A percentile compares a stretch with the other conserved stretches of the same genome.
phyloP scores from a whole-genome alignment of 2,329 filamentous ascomycete genomes.

The Paraphaeosphaeria minitans region DNA sequence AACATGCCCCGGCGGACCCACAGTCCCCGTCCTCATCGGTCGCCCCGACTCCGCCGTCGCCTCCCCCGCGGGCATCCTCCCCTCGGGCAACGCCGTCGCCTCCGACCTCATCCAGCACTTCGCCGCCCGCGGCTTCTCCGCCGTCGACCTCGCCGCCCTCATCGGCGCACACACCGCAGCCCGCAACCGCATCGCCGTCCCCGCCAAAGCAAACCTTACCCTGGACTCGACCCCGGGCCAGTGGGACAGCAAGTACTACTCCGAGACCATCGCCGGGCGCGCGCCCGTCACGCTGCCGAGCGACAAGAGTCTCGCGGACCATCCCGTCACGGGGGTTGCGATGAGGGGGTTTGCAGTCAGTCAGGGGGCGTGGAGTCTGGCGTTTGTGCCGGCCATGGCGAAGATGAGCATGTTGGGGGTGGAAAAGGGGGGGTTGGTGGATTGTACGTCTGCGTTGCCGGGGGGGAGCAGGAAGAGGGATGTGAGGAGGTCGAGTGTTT shows the following conservation, averaged over 20 bases:
- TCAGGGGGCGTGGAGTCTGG: conserved; percentile 35
- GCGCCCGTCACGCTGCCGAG: conserved; percentile 37
- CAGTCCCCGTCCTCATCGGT: conserved; percentile 39
- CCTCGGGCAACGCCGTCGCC: conserved; percentile 20
- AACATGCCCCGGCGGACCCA: conserved; percentile 43
- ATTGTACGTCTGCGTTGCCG: conserved; percentile 42
- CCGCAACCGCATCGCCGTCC: conserved; percentile 34
- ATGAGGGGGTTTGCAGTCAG: conserved; percentile 34
- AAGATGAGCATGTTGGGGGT: conserved; percentile 47
- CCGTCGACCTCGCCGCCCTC: conserved; percentile 46
- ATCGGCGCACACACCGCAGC: conserved; percentile 46
- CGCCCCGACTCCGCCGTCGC: conserved; percentile 37
- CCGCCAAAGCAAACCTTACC: conserved; percentile 28
- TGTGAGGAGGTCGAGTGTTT: conserved; percentile 25
- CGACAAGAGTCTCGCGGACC: conserved; percentile 35
- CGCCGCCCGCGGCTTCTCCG: conserved; percentile 43
- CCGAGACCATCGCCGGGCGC: conserved; percentile 34
- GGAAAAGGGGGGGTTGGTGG: conserved; percentile 24
- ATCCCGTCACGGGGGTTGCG: conserved; percentile 24
- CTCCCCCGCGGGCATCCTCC: conserved; percentile 32
- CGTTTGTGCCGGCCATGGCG: conserved; percentile 43
- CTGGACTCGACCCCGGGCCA: conserved; percentile 44
- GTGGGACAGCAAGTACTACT: conserved; percentile 47
- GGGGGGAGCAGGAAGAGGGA: conserved; percentile 40
- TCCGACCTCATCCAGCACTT: conserved; percentile 38